Evolutionary conservation across 345 rosid species (phyloP).

Genomic region (Sonneratia caseolaris): DNA sequence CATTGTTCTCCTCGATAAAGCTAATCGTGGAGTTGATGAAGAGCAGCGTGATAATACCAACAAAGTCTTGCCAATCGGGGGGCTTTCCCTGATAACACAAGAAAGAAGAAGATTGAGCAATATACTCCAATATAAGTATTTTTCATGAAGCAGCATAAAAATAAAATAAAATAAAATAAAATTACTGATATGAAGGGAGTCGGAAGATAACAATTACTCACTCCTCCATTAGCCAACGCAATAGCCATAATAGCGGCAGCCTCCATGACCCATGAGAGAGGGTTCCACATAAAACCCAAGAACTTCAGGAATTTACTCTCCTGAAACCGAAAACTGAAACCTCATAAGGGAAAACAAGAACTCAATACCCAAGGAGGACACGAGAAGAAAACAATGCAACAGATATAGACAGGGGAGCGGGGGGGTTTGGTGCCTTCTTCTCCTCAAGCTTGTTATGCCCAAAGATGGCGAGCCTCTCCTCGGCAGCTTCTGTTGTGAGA

Average conservation of each 20-base stretch:
- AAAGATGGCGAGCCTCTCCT: constrained; percentile 80
- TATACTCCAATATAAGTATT: not conserved
- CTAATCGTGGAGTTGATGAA: constrained; percentile 93
- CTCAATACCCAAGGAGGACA: not conserved
- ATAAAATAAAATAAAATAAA: not conserved
- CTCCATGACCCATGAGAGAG: constrained; percentile 99
- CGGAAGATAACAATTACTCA: constrained; percentile 22
- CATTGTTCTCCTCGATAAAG: constrained; percentile 93
- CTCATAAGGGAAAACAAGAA: not conserved
- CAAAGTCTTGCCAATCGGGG: constrained; percentile 98
- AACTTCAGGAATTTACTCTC: constrained; percentile 85
- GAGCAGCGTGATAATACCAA: constrained; percentile 85
- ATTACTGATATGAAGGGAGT: not conserved
- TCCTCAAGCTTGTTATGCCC: constrained; percentile 98
- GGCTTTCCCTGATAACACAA: constrained; percentile 63
- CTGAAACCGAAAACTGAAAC: constrained; percentile 27
- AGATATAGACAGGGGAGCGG: not conserved
- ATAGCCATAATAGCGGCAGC: constrained; percentile 99
- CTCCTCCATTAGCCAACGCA: constrained; percentile 99
- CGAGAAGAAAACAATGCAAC: not conserved
- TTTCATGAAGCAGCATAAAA: not conserved
- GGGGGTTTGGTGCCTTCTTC: constrained; percentile 38
- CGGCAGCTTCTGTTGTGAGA: constrained; percentile 69
- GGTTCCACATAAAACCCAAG: constrained; percentile 99
- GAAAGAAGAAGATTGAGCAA: not conserved